Percentiles rank a stretch among this genome's conserved stretches.
phyloP scores from a whole-genome alignment of 306 rosid genomes.

The Prosopis cineraria region DNA sequence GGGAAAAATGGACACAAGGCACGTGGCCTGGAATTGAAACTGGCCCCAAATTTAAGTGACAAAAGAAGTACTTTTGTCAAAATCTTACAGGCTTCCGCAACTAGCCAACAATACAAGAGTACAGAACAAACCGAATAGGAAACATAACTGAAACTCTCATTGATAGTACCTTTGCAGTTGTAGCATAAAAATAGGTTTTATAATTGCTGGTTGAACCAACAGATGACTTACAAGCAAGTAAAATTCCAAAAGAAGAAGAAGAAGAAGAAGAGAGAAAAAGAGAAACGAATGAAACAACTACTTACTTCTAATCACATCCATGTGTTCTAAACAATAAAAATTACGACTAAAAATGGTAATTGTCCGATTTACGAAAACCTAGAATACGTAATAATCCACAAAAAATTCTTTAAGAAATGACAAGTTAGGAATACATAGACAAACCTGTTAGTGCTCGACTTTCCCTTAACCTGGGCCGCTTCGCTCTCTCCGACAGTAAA shows the following conservation, averaged over 20 bases:
- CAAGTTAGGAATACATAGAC: slow-evolving; percentile 16
- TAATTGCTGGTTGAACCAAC: neutral
- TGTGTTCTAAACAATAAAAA: slow-evolving; percentile 2
- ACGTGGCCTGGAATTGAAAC: neutral
- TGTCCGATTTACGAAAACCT: neutral
- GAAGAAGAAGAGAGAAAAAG: no score
- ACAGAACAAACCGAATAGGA: neutral
- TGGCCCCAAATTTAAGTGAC: neutral
- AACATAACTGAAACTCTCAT: neutral
- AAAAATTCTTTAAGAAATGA: neutral
- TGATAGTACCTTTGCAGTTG: neutral
- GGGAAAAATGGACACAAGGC: neutral
- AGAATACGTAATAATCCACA: neutral
- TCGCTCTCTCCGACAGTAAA: slow-evolving; percentile 16
- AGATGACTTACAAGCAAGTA: neutral
- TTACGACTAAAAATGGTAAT: slow-evolving; percentile 3
- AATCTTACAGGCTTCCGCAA: neutral
- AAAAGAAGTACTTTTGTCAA: neutral
- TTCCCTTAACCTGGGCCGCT: slow-evolving; percentile 24
- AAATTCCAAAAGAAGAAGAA: neutral
- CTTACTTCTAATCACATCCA: neutral
- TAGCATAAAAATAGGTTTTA: neutral
- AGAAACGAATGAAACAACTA: slow-evolving; percentile 2
- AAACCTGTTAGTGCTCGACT: slow-evolving; percentile 20
- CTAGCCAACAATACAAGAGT: neutral